These are phyloP conservation scores for Auriscalpium microsporum DNA, from an alignment of 768 basidiomycete species.

Conservation along the genomic window DNA sequence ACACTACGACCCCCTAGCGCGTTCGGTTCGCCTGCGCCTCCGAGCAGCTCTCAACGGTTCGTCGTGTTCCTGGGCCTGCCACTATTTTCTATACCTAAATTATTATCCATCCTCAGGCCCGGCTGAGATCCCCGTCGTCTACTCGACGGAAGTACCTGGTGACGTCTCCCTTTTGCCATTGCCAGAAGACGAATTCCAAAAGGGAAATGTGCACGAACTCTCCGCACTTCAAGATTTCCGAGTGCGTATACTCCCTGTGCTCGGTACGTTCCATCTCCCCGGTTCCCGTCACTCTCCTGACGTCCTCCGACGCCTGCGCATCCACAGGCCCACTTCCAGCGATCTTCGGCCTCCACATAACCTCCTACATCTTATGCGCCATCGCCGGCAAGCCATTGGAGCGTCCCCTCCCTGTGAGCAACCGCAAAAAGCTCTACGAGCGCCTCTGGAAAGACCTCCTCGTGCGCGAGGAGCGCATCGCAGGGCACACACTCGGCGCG, in stretches of 20 bases:
- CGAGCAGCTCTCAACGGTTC: constrained; percentile 32
- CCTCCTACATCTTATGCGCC: constrained; percentile 82
- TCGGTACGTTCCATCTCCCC: constrained; percentile 43
- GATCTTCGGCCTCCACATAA: constrained; percentile 85
- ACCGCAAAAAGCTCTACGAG: constrained; percentile 77
- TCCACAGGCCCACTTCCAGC: constrained; percentile 67
- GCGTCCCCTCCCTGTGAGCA: constrained; percentile 82
- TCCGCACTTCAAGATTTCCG: constrained; percentile 89
- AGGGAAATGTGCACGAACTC: constrained; percentile 83
- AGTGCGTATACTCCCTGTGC: constrained; percentile 86
- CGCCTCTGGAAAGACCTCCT: constrained; percentile 70
- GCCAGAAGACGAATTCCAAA: constrained; percentile 85
- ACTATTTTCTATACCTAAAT: not conserved
- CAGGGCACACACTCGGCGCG: constrained; percentile 49
- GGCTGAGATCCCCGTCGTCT: constrained; percentile 78
- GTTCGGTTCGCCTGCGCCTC: constrained; percentile 75
- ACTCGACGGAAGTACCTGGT: constrained; percentile 89
- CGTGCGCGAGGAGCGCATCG: constrained; percentile 62
- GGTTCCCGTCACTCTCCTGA: not conserved
- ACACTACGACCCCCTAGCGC: constrained; percentile 90
- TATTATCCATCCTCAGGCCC: constrained; percentile 30
- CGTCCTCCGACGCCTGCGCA: not conserved
- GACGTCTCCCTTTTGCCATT: constrained; percentile 86
- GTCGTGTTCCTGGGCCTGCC: not conserved
- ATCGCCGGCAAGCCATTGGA: constrained; percentile 76